phyloP scores from a whole-genome alignment of 2,329 filamentous ascomycete genomes.

The Sporothrix protearum region DNA sequence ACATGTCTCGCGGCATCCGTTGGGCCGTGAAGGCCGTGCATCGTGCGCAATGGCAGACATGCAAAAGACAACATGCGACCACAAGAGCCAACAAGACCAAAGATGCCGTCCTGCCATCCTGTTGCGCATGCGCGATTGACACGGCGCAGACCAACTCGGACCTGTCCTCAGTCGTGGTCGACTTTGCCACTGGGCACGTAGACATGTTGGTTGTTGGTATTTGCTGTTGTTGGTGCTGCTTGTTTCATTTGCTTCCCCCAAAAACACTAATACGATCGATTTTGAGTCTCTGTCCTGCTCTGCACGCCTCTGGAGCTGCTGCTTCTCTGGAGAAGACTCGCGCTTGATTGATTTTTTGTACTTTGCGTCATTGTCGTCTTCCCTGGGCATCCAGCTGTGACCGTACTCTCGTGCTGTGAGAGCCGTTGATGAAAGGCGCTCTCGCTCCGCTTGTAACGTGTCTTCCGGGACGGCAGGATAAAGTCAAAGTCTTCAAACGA shows the following conservation, averaged over 20 bases:
- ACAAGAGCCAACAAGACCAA: neutral
- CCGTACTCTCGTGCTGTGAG: too few relatives aligned
- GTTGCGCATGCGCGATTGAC: neutral
- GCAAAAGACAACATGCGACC: neutral
- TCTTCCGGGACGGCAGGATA: neutral
- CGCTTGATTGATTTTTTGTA: too few relatives aligned
- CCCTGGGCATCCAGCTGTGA: too few relatives aligned
- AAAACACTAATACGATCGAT: neutral
- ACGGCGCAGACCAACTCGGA: neutral
- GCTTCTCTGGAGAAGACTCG: neutral
- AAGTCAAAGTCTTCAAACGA: too few relatives aligned
- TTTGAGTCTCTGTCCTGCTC: neutral
- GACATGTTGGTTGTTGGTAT: too few relatives aligned
- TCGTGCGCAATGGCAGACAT: neutral
- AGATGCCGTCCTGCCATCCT: too few relatives aligned
- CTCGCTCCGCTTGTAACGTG: neutral
- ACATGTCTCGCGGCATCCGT: too few relatives aligned
- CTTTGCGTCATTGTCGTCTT: too few relatives aligned
- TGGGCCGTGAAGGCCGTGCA: neutral
- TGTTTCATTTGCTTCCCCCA: neutral
- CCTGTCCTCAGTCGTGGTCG: neutral
- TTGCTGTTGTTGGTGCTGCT: neutral
- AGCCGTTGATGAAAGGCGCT: too few relatives aligned
- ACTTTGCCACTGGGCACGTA: neutral
- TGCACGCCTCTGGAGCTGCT: neutral